Percentiles rank a stretch among this genome's conserved stretches.
phyloP scores from a whole-genome alignment of 345 rosid species.

The Luvunga scandens region DNA sequence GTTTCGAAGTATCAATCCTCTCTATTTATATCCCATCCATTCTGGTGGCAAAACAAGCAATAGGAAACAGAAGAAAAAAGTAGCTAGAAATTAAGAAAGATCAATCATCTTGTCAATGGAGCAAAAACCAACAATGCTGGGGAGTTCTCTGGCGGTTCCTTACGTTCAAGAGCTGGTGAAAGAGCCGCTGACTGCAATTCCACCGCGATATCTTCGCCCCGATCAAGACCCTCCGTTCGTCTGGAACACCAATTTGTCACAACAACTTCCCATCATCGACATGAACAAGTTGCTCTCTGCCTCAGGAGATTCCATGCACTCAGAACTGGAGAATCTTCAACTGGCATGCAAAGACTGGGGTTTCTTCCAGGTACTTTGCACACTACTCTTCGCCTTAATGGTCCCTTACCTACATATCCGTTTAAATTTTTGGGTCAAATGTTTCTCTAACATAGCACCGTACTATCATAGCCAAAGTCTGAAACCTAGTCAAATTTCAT shows the following conservation, averaged over 20 bases:
- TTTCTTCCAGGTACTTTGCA: slow-evolving; percentile 13
- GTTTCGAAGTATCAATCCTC: too few relatives aligned
- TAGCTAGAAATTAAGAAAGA: too few relatives aligned
- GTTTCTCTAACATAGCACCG: too few relatives aligned
- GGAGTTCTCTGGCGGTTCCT: not conserved
- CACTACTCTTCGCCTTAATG: too few relatives aligned
- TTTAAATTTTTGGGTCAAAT: too few relatives aligned
- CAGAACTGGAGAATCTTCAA: slow-evolving; percentile 2
- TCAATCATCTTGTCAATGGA: too few relatives aligned
- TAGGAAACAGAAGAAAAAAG: too few relatives aligned
- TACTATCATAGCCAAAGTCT: too few relatives aligned
- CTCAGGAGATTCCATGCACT: not conserved
- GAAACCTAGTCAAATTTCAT: too few relatives aligned
- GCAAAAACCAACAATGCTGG: not conserved
- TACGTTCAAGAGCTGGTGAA: not conserved
- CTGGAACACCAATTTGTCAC: not conserved
- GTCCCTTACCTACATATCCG: not conserved
- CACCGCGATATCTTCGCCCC: not conserved
- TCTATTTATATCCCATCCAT: too few relatives aligned
- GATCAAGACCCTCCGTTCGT: not conserved
- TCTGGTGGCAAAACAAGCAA: too few relatives aligned
- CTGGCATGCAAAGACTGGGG: slow-evolving; percentile 19
- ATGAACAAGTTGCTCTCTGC: not conserved
- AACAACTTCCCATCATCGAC: slow-evolving; percentile 6
- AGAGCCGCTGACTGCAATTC: slow-evolving; percentile 3